Evolutionary conservation across 371 early-diverging fungal species (phyloP).

Genomic region (Massospora cicadina): DNA sequence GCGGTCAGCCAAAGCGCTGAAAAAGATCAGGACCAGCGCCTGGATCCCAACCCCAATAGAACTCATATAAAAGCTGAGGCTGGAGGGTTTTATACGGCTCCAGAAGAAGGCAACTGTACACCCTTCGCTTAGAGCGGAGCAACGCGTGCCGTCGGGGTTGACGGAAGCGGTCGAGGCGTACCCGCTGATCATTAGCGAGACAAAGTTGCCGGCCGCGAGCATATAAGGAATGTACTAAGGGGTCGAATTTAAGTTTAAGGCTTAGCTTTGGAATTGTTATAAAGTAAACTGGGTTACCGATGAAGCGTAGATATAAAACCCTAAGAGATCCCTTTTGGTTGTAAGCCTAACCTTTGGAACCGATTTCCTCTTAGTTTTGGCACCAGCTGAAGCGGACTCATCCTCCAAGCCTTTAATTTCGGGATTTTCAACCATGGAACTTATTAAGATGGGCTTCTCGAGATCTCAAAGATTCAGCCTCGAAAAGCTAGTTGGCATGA

Average conservation of each 20-base stretch:
- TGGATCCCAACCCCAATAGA: constrained; percentile 24
- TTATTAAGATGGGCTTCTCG: no score
- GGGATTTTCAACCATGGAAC: no score
- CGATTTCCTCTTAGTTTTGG: no score
- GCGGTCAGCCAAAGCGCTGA: constrained; percentile 41
- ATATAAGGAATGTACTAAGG: background rate
- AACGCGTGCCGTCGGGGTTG: background rate
- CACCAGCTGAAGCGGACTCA: no score
- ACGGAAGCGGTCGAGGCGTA: no score
- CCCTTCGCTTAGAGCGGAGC: background rate
- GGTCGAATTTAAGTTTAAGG: background rate
- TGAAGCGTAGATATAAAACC: background rate
- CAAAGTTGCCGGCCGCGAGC: background rate
- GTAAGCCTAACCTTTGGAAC: background rate
- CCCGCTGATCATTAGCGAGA: background rate
- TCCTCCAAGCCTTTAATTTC: no score
- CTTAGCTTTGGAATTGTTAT: no score
- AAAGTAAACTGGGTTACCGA: background rate
- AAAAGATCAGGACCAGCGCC: constrained; percentile 31
- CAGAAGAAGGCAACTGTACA: background rate
- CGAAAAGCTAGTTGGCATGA: no score
- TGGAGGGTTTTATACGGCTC: background rate
- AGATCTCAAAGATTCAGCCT: no score
- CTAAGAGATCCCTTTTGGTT: background rate
- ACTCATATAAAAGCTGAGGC: background rate